Conservation (phyloP, 495 filamentous ascomycete species). For the Rusavskia elegans region DNA sequence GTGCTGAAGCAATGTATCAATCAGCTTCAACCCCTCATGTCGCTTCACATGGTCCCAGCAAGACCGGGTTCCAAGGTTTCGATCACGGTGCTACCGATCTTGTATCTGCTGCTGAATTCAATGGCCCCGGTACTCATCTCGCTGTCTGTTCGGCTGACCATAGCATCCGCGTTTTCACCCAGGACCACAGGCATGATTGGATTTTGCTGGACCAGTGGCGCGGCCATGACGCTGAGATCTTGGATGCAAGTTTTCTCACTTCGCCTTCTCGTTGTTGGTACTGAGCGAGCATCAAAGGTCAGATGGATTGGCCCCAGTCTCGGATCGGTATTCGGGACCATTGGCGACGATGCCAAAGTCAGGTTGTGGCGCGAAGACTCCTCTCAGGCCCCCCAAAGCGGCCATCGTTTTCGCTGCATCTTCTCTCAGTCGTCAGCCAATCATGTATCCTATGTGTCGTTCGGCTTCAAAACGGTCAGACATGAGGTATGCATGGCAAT, state of each 20-base stretch:
- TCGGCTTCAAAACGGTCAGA: conserved; percentile 63
- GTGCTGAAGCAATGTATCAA: too few species aligned
- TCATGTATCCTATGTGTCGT: conserved; percentile 52
- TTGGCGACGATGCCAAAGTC: conserved; percentile 75
- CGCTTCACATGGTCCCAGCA: not conserved
- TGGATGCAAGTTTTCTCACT: conserved; percentile 44
- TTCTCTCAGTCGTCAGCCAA: conserved; percentile 39
- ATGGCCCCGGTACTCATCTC: conserved; percentile 78
- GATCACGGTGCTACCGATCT: conserved; percentile 47
- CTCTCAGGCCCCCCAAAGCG: conserved; percentile 48
- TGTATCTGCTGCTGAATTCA: conserved; percentile 36
- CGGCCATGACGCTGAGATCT: conserved; percentile 81
- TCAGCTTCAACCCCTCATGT: too few species aligned
- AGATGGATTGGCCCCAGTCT: conserved; percentile 61
- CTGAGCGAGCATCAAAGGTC: conserved; percentile 33
- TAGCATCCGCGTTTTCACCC: conserved; percentile 81
- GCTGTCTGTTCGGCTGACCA: conserved; percentile 87
- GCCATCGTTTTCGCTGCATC: conserved; percentile 60
- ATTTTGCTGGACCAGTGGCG: conserved; percentile 72
- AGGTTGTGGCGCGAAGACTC: conserved; percentile 84
- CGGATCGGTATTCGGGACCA: conserved; percentile 47
- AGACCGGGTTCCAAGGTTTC: conserved; percentile 44
- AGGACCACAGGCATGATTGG: conserved; percentile 61
- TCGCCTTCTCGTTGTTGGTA: not conserved
- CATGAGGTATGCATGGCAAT: conserved; percentile 68